These are phyloP conservation scores for Curvularia lunata DNA, from an alignment of 2,329 filamentous ascomycete genomes.

Conservation along the genomic window DNA sequence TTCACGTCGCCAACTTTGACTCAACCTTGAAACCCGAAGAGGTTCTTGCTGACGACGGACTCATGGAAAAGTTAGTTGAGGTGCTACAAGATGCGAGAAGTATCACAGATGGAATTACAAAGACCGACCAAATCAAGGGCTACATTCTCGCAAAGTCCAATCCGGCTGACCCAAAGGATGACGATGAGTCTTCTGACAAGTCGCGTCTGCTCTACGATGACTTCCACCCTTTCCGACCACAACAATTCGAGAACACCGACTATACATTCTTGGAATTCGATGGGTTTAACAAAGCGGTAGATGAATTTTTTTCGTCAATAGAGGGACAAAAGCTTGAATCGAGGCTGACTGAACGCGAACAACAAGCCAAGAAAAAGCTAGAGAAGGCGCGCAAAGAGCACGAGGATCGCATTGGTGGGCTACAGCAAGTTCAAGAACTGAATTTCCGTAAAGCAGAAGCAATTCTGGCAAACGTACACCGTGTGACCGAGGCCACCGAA, in stretches of 20 bases:
- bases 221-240: conserved; percentile 89
- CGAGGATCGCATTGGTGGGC: conserved; percentile 78
- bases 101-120: conserved; percentile 72
- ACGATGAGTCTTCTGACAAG: conserved; percentile 52
- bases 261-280: conserved; percentile 77
- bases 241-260: conserved; percentile 74
- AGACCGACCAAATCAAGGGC: conserved; percentile 70
- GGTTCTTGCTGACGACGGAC: conserved; percentile 68
- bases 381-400: conserved; percentile 86
- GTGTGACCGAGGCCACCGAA: conserved; percentile 90
- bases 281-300: conserved; percentile 89
- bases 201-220: conserved; percentile 79
- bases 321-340: conserved; percentile 93
- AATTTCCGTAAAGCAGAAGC: conserved; percentile 89
- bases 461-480: conserved; percentile 87
- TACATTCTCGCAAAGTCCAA: conserved; percentile 82
- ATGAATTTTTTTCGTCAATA: conserved; percentile 96
- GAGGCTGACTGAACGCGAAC: conserved; percentile 79
- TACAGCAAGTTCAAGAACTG: conserved; percentile 80
- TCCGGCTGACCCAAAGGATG: conserved; percentile 43
- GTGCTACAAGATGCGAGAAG: conserved; percentile 73
- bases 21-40: conserved; percentile 69
- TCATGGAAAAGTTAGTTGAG: conserved; percentile 70
- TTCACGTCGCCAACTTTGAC: conserved; percentile 74
- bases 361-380: conserved; percentile 79